Base-by-base conservation (phyloP, 371 early-diverging fungal species). In the Agmasoma carcini region DNA sequence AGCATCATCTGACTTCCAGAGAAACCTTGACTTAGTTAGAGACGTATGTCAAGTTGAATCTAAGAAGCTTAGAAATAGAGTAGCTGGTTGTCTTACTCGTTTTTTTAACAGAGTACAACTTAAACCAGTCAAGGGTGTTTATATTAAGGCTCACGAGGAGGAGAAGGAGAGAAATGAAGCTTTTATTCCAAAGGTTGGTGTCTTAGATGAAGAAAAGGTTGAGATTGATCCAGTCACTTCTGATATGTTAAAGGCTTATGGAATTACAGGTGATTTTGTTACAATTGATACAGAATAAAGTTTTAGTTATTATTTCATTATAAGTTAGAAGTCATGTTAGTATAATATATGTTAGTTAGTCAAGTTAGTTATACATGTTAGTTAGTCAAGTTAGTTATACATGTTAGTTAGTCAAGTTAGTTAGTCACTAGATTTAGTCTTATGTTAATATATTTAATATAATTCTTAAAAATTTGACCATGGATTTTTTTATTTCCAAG, bases 111-210 rank as follows among this genome's bases (percentile, higher is more conserved):
- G 97, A 80, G 90, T 96, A 64, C 87, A 89, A 76, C 84, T 87
- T 68, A 94, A 94, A 53, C 90, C 89, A 61, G 96, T 95, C 63
- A 90, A 90, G 78, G 95, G 95, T 77, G 90, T 97, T 76, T 94
- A 93, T 73, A 96, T 96, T 86, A 96, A 93, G 85, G 85, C 93
- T 68, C 92, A 90, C 78, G 93, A 92, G 78, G 89, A 90, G 76
- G 99, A 99, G 80, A 86, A 96, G 79, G 96, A 95, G 79, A 86
- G 90, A 76, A 93, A 91, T 81, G 99, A 99, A 77, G 88, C 91
- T 84, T 94, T 85, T 77, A 92, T 99, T 66, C 99, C 99, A 61
- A 90, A 91, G 67, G 82, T 87, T 74, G 91, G 93, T 72, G 91
- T 95, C 66, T 82, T 97, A 73, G 89, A 88, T 73, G 82, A 81